Evolutionary conservation across 257 asterid species (phyloP).

Genomic region (Jasminum sambac): DNA sequence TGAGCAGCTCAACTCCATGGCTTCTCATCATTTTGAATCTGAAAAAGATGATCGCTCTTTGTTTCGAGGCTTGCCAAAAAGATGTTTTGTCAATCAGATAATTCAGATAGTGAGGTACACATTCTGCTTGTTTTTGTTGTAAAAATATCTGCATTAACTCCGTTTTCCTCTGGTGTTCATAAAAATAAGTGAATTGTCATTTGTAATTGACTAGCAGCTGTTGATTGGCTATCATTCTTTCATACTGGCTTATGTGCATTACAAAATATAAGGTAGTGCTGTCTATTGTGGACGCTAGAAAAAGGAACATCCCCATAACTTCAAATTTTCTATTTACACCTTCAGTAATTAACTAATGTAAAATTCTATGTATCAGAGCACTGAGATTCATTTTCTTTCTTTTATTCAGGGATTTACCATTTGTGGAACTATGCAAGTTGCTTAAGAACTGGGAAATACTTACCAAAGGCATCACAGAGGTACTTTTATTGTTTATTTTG

Average conservation of each 20-base stretch:
- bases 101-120: constrained; percentile 59
- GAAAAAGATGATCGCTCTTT: constrained; percentile 33
- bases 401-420: constrained; percentile 63
- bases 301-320: background rate
- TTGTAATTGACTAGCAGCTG: constrained; percentile 2
- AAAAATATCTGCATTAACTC: constrained; percentile 4
- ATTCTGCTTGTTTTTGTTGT: constrained; percentile 20
- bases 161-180: constrained; percentile 22
- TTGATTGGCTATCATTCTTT: background rate
- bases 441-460: constrained; percentile 70
- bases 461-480: constrained; percentile 61
- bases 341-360: constrained; percentile 12
- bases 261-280: constrained; percentile 6
- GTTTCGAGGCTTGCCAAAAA: constrained; percentile 40
- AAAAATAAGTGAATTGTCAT: background rate
- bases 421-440: constrained; percentile 54
- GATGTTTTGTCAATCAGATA: constrained; percentile 47
- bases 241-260: background rate
- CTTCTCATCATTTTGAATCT: constrained; percentile 36
- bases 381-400: constrained; percentile 3
- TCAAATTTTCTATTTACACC: constrained; percentile 8
- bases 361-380: background rate
- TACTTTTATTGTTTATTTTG: constrained; percentile 26
- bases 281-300: constrained; percentile 1
- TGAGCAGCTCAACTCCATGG: constrained; percentile 36